phyloP scores from a whole-genome alignment of 768 basidiomycete genomes.

The Leccinum disarticulatum region DNA sequence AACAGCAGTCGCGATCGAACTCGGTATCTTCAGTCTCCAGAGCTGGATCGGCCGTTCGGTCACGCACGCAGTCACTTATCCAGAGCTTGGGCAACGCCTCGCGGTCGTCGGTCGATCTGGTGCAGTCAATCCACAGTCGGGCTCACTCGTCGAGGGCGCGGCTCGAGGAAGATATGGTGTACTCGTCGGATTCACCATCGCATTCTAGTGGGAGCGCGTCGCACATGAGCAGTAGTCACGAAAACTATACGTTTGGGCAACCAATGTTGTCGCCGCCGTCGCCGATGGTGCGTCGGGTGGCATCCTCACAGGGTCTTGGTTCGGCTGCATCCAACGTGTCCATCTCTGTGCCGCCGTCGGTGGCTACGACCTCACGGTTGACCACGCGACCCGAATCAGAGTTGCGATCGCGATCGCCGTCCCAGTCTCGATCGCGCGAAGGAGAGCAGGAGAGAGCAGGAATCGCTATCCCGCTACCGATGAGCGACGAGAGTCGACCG shows the following conservation, averaged over 20 bases:
- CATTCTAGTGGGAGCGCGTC: slow-evolving; percentile 47
- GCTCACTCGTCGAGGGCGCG: slow-evolving; percentile 70
- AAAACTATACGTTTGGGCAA: slow-evolving; percentile 78
- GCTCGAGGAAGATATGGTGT: slow-evolving; percentile 53
- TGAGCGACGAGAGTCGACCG: slow-evolving; percentile 42
- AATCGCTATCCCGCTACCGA: slow-evolving; percentile 25
- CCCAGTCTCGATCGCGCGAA: slow-evolving; percentile 10
- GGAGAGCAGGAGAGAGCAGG: slow-evolving; percentile 21
- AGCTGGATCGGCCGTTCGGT: slow-evolving; percentile 55
- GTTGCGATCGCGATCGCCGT: no score
- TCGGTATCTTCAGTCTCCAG: slow-evolving; percentile 40
- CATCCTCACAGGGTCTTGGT: slow-evolving; percentile 21
- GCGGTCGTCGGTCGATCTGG: slow-evolving; percentile 58
- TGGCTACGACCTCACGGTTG: slow-evolving; percentile 24
- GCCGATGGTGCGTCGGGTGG: slow-evolving; percentile 9
- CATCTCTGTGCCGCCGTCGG: slow-evolving; percentile 24
- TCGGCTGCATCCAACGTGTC: slow-evolving; percentile 20
- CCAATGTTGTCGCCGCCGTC: slow-evolving; percentile 38
- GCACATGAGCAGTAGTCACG: slow-evolving; percentile 43
- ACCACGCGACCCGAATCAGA: no score
- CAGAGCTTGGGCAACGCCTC: slow-evolving; percentile 63
- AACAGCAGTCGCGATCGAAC: slow-evolving; percentile 26
- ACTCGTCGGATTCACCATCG: slow-evolving; percentile 36
- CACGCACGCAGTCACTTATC: slow-evolving; percentile 64
- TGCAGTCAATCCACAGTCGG: slow-evolving; percentile 49